A percentile compares a stretch with the other conserved stretches of the same genome.
These are phyloP conservation scores for Salvia rosmarinus DNA, from an alignment of 257 asterid species.

Conservation along the genomic window DNA sequence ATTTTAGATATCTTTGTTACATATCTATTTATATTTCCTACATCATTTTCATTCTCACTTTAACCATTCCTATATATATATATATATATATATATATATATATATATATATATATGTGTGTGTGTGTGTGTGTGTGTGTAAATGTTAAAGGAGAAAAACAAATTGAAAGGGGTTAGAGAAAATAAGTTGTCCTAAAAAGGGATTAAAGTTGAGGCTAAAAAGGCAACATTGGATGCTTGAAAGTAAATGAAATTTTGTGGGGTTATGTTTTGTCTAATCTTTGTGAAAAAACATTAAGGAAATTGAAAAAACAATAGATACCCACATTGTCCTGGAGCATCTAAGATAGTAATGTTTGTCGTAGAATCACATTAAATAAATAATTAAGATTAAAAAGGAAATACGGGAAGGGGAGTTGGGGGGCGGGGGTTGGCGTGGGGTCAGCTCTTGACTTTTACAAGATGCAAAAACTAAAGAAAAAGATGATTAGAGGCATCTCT, in stretches of 20 bases:
- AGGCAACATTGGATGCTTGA: conserved; percentile 74
- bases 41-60: too few relatives aligned
- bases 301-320: conserved; percentile 42
- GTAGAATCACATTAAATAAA: conserved; percentile 49
- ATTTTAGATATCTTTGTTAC: too few relatives aligned
- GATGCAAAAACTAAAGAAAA: conserved; percentile 43
- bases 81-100: too few relatives aligned
- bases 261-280: conserved; percentile 64
- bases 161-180: conserved; percentile 21
- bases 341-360: conserved; percentile 75
- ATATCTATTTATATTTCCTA: too few relatives aligned
- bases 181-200: conserved; percentile 57
- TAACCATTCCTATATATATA: too few relatives aligned
- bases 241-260: conserved; percentile 56
- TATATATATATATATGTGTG: not conserved
- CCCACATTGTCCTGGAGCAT: conserved; percentile 70
- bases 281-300: conserved; percentile 16
- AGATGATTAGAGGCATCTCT: conserved; percentile 38
- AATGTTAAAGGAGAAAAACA: not conserved
- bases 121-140: too few relatives aligned
- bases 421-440: too few relatives aligned
- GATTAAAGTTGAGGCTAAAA: conserved; percentile 51
- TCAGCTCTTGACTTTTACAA: conserved; percentile 46
- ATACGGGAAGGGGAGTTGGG: too few relatives aligned
- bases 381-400: not conserved